phyloP scores from a whole-genome alignment of 495 filamentous ascomycete species.

The Staphylotrichum longicolle region DNA sequence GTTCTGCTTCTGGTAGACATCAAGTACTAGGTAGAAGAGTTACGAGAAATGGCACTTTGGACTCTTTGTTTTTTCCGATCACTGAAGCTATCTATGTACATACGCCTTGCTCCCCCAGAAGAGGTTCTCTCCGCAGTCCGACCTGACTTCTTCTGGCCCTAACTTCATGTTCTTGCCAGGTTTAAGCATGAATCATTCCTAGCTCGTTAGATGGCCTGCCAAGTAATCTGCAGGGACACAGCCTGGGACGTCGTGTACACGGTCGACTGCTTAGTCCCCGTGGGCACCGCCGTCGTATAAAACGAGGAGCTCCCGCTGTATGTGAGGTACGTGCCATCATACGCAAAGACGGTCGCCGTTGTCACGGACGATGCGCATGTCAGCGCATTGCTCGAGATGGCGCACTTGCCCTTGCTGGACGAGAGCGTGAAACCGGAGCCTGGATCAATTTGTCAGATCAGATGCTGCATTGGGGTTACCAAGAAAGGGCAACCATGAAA shows the following conservation, averaged over 20 bases:
- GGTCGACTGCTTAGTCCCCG: not conserved
- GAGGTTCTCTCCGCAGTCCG: no score
- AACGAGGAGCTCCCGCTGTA: not conserved
- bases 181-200: not conserved
- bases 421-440: not conserved
- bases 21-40: no score
- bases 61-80: no score
- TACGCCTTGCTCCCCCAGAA: no score
- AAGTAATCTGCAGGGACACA: not conserved
- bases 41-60: no score
- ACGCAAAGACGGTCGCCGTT: not conserved
- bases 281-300: not conserved
- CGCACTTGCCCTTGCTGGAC: conserved; percentile 1
- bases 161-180: no score
- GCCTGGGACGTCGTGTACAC: not conserved
- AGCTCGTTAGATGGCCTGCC: not conserved
- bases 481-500: not conserved
- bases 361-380: not conserved
- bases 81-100: no score
- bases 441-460: not conserved
- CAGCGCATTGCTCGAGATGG: conserved; percentile 1
- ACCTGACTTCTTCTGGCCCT: no score
- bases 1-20: no score
- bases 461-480: no score
- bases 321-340: not conserved